These are phyloP conservation scores for Calonectria pseudoturangicola DNA, from an alignment of 2,329 filamentous ascomycete genomes.

Conservation along the genomic window DNA sequence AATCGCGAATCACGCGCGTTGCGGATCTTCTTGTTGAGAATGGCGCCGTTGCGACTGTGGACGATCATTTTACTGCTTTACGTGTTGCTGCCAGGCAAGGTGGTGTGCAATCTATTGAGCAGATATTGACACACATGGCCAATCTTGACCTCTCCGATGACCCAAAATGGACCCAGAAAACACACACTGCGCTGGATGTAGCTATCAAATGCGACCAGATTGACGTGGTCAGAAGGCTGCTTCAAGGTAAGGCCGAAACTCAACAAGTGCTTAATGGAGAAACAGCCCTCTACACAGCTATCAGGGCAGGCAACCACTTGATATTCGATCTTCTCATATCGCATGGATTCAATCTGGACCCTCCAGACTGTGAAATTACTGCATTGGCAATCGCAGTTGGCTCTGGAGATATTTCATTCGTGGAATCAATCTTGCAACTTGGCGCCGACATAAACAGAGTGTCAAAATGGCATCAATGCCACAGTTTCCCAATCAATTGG, in stretches of 20 bases:
- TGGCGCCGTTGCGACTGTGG: neutral
- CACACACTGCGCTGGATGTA: neutral
- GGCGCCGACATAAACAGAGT: neutral
- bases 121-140: neutral
- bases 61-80: neutral
- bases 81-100: neutral
- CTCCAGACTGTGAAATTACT: neutral
- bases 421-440: neutral
- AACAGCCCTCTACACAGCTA: neutral
- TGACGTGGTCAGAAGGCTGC: neutral
- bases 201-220: neutral
- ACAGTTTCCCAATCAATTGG: neutral
- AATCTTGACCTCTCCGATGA: neutral
- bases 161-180: neutral
- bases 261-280: neutral
- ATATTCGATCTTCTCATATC: neutral
- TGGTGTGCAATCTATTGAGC: neutral
- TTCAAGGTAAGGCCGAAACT: neutral
- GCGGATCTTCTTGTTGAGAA: neutral
- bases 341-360: neutral
- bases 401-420: neutral
- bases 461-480: neutral
- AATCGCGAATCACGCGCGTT: neutral
- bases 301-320: neutral
- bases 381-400: neutral